These are phyloP conservation scores for Globisporangium heterothallicum DNA, from an alignment of 352 stramenopile genomes.

Conservation along the genomic window DNA sequence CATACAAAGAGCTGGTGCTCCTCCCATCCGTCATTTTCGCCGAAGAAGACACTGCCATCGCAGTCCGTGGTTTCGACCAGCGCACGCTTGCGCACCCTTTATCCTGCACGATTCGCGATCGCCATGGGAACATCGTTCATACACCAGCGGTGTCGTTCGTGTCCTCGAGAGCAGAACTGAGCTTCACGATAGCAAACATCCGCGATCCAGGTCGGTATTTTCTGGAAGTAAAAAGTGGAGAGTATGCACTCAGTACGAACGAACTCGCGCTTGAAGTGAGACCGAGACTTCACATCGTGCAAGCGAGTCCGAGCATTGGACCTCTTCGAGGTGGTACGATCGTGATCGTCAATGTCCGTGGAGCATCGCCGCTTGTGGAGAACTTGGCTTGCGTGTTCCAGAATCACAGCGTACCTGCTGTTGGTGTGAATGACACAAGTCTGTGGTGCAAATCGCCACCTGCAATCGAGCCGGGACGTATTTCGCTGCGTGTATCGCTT, in stretches of 20 bases:
- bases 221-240: background rate
- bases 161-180: background rate
- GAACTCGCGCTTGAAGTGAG: conserved; percentile 1
- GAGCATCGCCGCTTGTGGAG: background rate
- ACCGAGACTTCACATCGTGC: background rate
- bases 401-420: conserved; percentile 6
- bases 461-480: conserved; percentile 7
- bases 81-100: background rate
- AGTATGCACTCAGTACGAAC: background rate
- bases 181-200: conserved; percentile 1
- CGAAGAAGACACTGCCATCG: background rate
- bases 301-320: conserved; percentile 5
- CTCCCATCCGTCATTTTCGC: conserved; percentile 1
- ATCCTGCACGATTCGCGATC: conserved; percentile 1
- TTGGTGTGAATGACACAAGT: conserved; percentile 4
- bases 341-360: conserved; percentile 18
- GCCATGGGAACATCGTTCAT: background rate
- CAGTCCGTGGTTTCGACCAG: conserved; percentile 1
- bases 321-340: conserved; percentile 25
- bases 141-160: background rate
- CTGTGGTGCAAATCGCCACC: conserved; percentile 22
- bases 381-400: conserved; percentile 26
- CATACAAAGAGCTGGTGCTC: background rate
- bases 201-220: background rate
- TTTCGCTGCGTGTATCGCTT: conserved; percentile 20